These are phyloP conservation scores for Prunus padus DNA, from an alignment of 306 rosid species.

Conservation along the genomic window DNA sequence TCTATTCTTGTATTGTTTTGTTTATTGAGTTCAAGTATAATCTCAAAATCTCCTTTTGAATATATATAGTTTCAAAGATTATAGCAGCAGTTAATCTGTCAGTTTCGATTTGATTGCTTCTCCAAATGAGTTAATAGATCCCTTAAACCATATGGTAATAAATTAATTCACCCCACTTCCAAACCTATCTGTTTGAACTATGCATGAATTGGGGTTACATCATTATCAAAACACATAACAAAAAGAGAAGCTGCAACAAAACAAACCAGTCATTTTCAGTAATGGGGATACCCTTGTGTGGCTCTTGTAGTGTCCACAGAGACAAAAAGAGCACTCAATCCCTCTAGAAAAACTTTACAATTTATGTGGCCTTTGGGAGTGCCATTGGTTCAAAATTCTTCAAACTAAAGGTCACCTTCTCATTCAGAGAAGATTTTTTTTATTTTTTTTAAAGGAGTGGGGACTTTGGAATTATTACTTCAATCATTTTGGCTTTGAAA, in stretches of 20 bases:
- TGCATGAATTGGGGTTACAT: not conserved
- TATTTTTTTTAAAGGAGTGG: conserved; percentile 33
- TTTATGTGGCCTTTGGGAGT: conserved; percentile 49
- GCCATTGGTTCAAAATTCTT: conserved; percentile 38
- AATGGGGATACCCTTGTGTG: conserved; percentile 28
- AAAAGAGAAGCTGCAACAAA: conserved; percentile 1
- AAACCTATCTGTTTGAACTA: not conserved
- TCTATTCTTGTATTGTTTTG: not conserved
- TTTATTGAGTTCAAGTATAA: too few relatives aligned
- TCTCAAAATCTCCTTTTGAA: not conserved
- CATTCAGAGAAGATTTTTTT: not conserved
- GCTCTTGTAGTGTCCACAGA: conserved; percentile 39
- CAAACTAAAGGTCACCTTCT: conserved; percentile 28
- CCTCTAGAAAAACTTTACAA: conserved; percentile 33
- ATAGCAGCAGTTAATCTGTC: not conserved
- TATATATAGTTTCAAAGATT: too few relatives aligned
- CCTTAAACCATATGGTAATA: not conserved
- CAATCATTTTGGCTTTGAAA: conserved; percentile 59
- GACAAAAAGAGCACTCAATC: conserved; percentile 46
- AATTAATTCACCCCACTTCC: not conserved
- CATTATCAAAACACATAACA: not conserved
- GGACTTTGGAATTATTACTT: conserved; percentile 39
- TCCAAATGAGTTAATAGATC: not conserved
- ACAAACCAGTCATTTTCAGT: conserved; percentile 45
- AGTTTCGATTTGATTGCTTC: not conserved